Evolutionary conservation across 208 protist species (phyloP).

Genomic region (Leishmania mexicana): DNA sequence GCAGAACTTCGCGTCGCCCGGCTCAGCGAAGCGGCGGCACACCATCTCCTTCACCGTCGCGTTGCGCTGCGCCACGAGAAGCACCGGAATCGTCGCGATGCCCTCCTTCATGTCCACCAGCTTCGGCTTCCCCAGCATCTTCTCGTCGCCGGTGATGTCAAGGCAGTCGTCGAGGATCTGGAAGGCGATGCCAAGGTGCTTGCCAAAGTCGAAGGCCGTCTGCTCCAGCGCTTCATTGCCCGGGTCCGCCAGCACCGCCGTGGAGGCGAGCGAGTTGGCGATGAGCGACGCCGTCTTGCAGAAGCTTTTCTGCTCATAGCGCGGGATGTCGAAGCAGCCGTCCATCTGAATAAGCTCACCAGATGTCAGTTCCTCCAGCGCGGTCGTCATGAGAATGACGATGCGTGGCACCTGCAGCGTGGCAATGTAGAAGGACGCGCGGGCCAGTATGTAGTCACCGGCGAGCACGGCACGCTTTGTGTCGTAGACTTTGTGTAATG

Average conservation of each 20-base stretch:
- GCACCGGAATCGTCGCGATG: slow-evolving; percentile 80
- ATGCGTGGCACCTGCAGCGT: slow-evolving; percentile 86
- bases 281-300: slow-evolving; percentile 96
- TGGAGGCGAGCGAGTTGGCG: slow-evolving; percentile 88
- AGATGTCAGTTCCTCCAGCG: slow-evolving; percentile 92
- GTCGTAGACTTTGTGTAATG: slow-evolving; percentile 86
- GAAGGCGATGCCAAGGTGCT: slow-evolving; percentile 94
- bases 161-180: slow-evolving; percentile 96
- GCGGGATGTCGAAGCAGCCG: slow-evolving; percentile 70
- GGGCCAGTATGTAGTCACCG: slow-evolving; percentile 94
- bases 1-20: slow-evolving; percentile 47
- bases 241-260: slow-evolving; percentile 84
- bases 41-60: slow-evolving; percentile 52
- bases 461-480: slow-evolving; percentile 91
- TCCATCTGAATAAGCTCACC: slow-evolving; percentile 96
- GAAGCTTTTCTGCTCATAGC: slow-evolving; percentile 93
- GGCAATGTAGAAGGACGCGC: slow-evolving; percentile 88
- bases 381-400: slow-evolving; percentile 91
- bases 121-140: slow-evolving; percentile 77
- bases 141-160: slow-evolving; percentile 87
- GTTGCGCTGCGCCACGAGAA: slow-evolving; percentile 70
- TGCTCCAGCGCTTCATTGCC: slow-evolving; percentile 49
- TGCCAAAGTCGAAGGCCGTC: slow-evolving; percentile 83
- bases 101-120: slow-evolving; percentile 82
- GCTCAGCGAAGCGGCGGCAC: slow-evolving; percentile 56